phyloP scores from a whole-genome alignment of 306 rosid genomes.

The Corylus avellana region DNA sequence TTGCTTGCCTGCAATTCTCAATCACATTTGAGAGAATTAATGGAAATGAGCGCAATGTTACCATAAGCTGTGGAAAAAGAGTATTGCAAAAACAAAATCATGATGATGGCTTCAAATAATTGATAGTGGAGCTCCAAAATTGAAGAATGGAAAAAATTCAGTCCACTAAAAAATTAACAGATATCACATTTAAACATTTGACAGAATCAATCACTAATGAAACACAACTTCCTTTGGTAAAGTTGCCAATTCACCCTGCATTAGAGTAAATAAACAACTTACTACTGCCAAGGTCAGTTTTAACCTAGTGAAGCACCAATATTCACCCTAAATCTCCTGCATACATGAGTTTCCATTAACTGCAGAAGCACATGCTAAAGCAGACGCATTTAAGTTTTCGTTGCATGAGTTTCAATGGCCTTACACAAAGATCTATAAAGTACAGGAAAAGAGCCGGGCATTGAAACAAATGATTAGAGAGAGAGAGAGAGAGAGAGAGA shows the following conservation, averaged over 20 bases:
- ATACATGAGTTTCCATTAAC: background rate
- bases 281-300: background rate
- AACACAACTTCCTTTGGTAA: background rate
- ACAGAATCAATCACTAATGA: background rate
- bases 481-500: conserved; percentile 1
- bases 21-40: conserved; percentile 24
- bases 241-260: background rate
- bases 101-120: conserved; percentile 5
- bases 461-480: background rate
- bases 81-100: conserved; percentile 9
- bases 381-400: background rate
- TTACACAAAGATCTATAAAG: background rate
- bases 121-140: conserved; percentile 28
- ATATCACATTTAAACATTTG: background rate
- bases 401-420: background rate
- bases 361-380: background rate
- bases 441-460: background rate
- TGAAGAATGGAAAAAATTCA: conserved; percentile 17
- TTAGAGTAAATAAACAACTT: background rate
- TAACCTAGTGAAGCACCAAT: background rate
- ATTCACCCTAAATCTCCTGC: background rate
- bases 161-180: background rate
- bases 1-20: conserved; percentile 80
- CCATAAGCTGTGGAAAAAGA: conserved; percentile 5
- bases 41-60: conserved; percentile 18